These are phyloP conservation scores for Apophysomyces sp. DNA, from an alignment of 371 early-diverging fungal species.

Conservation along the genomic window DNA sequence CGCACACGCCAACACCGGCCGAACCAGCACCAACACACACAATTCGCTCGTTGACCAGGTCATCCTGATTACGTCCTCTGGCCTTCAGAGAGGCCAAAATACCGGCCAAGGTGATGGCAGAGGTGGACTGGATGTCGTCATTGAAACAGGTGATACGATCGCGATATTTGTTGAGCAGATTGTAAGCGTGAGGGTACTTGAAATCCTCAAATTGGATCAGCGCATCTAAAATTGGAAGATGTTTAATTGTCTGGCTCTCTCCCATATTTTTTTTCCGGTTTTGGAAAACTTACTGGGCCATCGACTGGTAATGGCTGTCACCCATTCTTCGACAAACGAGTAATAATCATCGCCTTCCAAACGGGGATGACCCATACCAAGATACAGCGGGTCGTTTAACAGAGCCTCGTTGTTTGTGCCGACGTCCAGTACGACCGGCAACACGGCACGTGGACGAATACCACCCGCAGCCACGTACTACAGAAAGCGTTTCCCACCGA, in stretches of 20 bases:
- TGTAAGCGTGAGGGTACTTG: constrained; percentile 57
- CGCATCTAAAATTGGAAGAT: constrained; percentile 25
- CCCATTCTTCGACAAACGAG: constrained; percentile 67
- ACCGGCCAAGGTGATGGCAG: constrained; percentile 67
- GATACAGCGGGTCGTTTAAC: constrained; percentile 62
- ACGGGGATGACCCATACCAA: constrained; percentile 66
- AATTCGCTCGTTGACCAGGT: constrained; percentile 45
- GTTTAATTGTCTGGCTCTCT: background rate
- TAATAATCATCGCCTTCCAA: constrained; percentile 62
- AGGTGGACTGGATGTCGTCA: constrained; percentile 70
- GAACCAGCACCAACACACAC: constrained; percentile 71
- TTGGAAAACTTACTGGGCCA: constrained; percentile 60
- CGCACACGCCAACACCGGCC: constrained; percentile 70
- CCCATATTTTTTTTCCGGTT: background rate
- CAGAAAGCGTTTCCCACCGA: background rate
- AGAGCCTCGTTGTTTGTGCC: constrained; percentile 64
- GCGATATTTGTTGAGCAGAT: constrained; percentile 61
- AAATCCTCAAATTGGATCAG: constrained; percentile 61
- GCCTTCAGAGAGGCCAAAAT: constrained; percentile 61
- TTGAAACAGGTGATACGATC: constrained; percentile 65
- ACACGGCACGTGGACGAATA: constrained; percentile 59
- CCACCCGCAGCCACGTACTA: constrained; percentile 67
- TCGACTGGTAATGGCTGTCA: constrained; percentile 57
- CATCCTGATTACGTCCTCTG: constrained; percentile 43
- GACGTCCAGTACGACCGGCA: constrained; percentile 67